Evolutionary conservation across 2,329 filamentous ascomycete genomes (phyloP).

Genomic region (Lachnum nothofagi): DNA sequence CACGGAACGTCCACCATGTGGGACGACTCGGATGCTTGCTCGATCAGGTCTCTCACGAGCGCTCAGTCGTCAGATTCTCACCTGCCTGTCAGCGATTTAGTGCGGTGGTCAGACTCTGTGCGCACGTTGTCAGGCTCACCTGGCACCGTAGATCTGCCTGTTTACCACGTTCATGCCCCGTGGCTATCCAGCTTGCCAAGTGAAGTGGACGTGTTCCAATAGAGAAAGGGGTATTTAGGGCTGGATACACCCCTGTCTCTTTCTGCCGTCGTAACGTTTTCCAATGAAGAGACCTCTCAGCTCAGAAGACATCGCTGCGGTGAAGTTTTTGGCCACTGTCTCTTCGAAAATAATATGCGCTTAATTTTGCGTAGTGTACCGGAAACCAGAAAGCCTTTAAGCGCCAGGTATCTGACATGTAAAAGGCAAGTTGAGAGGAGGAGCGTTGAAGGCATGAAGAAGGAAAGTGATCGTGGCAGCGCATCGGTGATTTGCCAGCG

Average conservation of each 20-base stretch:
- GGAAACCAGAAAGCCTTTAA: too few species aligned
- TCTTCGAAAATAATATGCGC: not conserved
- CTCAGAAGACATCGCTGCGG: too few species aligned
- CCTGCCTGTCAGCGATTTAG: not conserved
- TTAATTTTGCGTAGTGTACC: not conserved
- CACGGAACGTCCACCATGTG: not conserved
- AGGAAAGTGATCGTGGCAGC: too few species aligned
- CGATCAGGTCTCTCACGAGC: not conserved
- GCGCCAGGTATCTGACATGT: too few species aligned
- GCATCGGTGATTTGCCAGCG: constrained; percentile 6
- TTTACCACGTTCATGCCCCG: constrained; percentile 1
- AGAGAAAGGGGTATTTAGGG: not conserved
- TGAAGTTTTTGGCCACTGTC: too few species aligned
- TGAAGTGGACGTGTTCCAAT: not conserved
- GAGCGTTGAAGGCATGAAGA: too few species aligned
- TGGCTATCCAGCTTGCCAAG: not conserved
- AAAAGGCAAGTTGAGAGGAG: too few species aligned
- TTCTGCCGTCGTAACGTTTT: not conserved
- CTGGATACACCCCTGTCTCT: not conserved
- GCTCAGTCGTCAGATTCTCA: not conserved
- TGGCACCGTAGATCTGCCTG: not conserved
- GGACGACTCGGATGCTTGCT: not conserved
- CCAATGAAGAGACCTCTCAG: too few species aligned
- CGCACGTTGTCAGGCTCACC: not conserved
- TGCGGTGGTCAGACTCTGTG: not conserved